These are phyloP conservation scores for Isoetes taiwanensis DNA, from an alignment of 75 land plant genomes.

Conservation along the genomic window DNA sequence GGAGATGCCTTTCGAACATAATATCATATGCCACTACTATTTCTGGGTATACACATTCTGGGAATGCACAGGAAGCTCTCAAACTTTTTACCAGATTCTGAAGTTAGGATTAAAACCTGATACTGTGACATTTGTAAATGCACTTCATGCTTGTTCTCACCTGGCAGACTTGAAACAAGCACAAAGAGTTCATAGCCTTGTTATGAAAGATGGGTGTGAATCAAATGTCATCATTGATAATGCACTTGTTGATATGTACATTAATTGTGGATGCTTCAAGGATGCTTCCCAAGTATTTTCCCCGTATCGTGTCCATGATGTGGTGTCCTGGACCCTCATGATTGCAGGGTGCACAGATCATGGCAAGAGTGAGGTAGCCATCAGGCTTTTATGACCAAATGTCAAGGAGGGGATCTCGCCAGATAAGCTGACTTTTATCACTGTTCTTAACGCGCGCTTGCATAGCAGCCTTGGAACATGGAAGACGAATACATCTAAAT, in stretches of 20 bases:
- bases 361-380: background rate
- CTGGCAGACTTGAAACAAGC: background rate
- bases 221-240: conserved; percentile 3
- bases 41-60: too few species aligned
- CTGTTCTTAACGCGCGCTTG: too few species aligned
- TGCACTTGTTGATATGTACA: conserved; percentile 19
- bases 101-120: background rate
- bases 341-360: conserved; percentile 2
- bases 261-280: conserved; percentile 14
- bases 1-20: too few species aligned
- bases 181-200: background rate
- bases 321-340: conserved; percentile 11
- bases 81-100: too few species aligned
- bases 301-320: background rate
- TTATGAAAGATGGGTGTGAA: background rate
- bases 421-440: too few species aligned
- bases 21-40: too few species aligned
- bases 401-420: too few species aligned
- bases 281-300: conserved; percentile 10
- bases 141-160: background rate
- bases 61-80: too few species aligned
- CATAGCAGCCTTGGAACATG: too few species aligned
- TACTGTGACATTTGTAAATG: background rate
- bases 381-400: background rate
- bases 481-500: too few species aligned